Base-by-base conservation (phyloP, 2,329 filamentous ascomycete genomes). In the Cladosporium sp. region DNA sequence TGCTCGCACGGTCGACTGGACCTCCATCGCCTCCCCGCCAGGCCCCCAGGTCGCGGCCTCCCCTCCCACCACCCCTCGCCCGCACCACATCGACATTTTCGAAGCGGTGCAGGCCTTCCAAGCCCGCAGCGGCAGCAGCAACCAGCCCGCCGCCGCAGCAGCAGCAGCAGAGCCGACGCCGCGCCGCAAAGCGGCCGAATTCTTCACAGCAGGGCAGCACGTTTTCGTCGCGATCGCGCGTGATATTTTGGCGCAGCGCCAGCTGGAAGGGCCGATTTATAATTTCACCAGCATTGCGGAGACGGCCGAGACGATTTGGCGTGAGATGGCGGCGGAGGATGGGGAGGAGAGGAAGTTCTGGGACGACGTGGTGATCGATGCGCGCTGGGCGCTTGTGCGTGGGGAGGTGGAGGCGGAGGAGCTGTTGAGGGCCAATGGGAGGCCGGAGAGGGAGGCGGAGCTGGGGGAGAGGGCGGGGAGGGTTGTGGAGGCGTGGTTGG, bases 201-300 rank as follows among this genome's bases (percentile, higher is more conserved):
- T 58, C 42, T 43, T 51, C 32, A 52, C 53, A 24, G 56, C 52
- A 20, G 57, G 49, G 5, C 43, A 41, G 8, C 54, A 55, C 24
- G 20, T 58, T 12, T 60, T 61, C 50, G 41, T 54, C 1, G 58
- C 59, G 34, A 44, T 58, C 45, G 44, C 39, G 17, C 39, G 51
- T 8, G 47, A 51, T 1, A 42, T 54, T 4, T 47, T 60, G 9
- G 47, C 51, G 3, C 8, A 38, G 3, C 52, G 55, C 17, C 50
- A 15, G 9, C 6, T 38, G 20, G 17, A 54, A 15, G 37, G 39
- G 4, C 32, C 29, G 3, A 13, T 51, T 3, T 39, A 54, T 3
- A 34, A 34, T 3, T 47, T 39, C 9, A 45, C 52, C 27, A 50
- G 18, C 3, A 48, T 37, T 3, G 51, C 53, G 17, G 57, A 53